Conservation (phyloP, 2,329 filamentous ascomycete genomes). For the Calonectria pseudoturangicola region DNA sequence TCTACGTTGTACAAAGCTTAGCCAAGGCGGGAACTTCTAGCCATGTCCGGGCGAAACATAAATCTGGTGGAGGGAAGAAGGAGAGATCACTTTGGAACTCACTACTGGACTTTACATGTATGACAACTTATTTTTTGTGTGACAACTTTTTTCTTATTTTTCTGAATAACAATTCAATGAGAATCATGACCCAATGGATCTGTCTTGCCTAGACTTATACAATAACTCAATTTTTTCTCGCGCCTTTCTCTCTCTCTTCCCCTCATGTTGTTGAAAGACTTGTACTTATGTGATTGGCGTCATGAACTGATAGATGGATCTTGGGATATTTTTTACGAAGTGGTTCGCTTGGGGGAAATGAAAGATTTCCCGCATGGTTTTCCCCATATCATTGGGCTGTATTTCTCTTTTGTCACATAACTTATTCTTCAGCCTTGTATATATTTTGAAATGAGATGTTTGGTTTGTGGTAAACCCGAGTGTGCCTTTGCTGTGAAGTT, state of each 20-base stretch:
- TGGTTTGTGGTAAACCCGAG: slow-evolving; percentile 40
- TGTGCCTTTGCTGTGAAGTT: not conserved
- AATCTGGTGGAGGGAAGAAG: slow-evolving; percentile 49
- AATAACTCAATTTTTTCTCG: slow-evolving; percentile 27
- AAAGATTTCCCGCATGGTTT: slow-evolving; percentile 27
- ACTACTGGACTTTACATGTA: slow-evolving; percentile 47
- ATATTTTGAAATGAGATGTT: slow-evolving; percentile 47
- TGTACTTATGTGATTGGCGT: slow-evolving; percentile 17
- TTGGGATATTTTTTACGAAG: slow-evolving; percentile 25
- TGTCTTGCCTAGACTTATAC: slow-evolving; percentile 45
- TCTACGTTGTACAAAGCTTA: slow-evolving; percentile 51
- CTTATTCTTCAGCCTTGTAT: slow-evolving; percentile 46
- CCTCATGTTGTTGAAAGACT: not conserved
- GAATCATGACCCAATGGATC: slow-evolving; percentile 53
- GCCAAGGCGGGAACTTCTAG: slow-evolving; percentile 40
- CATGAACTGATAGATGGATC: slow-evolving; percentile 45
- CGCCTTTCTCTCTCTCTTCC: slow-evolving; percentile 35
- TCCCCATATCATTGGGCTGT: slow-evolving; percentile 42
- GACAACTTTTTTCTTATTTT: slow-evolving; percentile 43
- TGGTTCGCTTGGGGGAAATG: slow-evolving; percentile 35
- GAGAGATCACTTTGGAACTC: slow-evolving; percentile 42
- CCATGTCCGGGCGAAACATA: slow-evolving; percentile 36
- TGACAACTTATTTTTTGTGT: slow-evolving; percentile 44
- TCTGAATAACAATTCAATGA: slow-evolving; percentile 57
- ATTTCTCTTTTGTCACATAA: slow-evolving; percentile 42